Base-by-base conservation (phyloP, 108 stramenopile genomes). In the Cylindrotheca closterium region DNA sequence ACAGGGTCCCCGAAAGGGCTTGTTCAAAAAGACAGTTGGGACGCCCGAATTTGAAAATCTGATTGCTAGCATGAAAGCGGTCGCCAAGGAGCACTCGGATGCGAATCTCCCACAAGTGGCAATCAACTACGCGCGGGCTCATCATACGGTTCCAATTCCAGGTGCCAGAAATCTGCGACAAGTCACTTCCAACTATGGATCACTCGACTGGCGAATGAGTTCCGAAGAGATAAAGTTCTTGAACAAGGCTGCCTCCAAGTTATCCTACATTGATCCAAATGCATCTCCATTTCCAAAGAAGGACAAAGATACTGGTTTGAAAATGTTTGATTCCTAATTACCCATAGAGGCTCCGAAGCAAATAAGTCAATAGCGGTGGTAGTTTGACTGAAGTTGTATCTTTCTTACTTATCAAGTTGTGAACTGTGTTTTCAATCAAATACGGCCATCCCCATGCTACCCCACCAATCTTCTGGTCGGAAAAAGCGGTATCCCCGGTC, bases 391-490 rank as follows among this genome's bases (percentile, higher is more conserved):
- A n/a, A n/a, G n/a, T n/a, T n/a, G n/a, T n/a, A n/a, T n/a, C n/a
- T n/a, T n/a, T n/a, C n/a, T n/a, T n/a, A 26, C 8, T 10, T 27
- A 19, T 23, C 19, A 17, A 17, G 17, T 45, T 8, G 8, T 45
- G 42, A 45, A n/a, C n/a, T n/a, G n/a, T 42, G 37, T 42, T 15
- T 15, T 42, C 37, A 88, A 63, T 88, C 74, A 68, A 88, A 88
- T 4, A 90, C 83, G 17, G 85, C 81, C 83, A 84, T 68, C 33
- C 55, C 69, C 56, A 74, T 67, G 0, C 71, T 54, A 30, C 63
- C 74, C 85, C 89, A 91, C 89, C 86, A 87, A 51, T 87, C 89
- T 60, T 85, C 86, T 19, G 89, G 89, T 46, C 89, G 79, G 60
- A 87, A 87, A 32, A 74, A 91, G 12, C 89, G 82, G 69, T 79